These are phyloP conservation scores for Vitis cinerea DNA, from an alignment of 164 flowering plant genomes.

Conservation along the genomic window DNA sequence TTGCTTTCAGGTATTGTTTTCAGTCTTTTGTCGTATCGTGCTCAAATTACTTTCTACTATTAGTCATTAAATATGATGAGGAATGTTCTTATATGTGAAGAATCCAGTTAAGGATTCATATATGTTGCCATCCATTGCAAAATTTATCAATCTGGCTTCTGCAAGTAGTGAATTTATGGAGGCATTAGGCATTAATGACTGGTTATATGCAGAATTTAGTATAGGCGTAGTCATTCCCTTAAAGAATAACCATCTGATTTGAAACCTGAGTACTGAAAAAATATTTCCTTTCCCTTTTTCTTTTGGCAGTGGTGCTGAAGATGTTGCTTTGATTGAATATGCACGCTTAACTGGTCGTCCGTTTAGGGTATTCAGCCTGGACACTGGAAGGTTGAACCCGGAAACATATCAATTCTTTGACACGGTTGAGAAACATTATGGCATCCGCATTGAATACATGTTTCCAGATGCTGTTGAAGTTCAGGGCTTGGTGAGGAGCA, in stretches of 20 bases:
- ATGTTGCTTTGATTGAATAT: constrained; percentile 92
- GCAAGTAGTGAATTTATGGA: too few species aligned
- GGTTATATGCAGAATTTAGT: too few species aligned
- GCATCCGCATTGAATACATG: constrained; percentile 86
- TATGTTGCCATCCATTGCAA: too few species aligned
- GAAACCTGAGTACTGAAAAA: background rate
- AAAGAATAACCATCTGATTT: background rate
- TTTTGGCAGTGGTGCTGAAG: constrained; percentile 93
- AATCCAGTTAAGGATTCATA: too few species aligned
- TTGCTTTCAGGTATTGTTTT: constrained; percentile 79
- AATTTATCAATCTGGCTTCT: too few species aligned
- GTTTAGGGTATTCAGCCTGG: constrained; percentile 89
- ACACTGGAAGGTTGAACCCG: constrained; percentile 90
- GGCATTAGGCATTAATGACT: too few species aligned
- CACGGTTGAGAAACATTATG: constrained; percentile 77
- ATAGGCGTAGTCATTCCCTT: background rate
- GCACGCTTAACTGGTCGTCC: constrained; percentile 88
- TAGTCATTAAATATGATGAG: too few species aligned
- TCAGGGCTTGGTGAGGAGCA: constrained; percentile 80
- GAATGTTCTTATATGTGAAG: too few species aligned
- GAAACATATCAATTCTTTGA: constrained; percentile 84
- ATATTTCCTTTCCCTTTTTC: background rate
- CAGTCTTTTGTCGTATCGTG: background rate
- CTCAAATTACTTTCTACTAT: too few species aligned
- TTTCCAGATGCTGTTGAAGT: constrained; percentile 96